Base-by-base conservation (phyloP, 2,329 filamentous ascomycete species). In the Botrytis galanthina region DNA sequence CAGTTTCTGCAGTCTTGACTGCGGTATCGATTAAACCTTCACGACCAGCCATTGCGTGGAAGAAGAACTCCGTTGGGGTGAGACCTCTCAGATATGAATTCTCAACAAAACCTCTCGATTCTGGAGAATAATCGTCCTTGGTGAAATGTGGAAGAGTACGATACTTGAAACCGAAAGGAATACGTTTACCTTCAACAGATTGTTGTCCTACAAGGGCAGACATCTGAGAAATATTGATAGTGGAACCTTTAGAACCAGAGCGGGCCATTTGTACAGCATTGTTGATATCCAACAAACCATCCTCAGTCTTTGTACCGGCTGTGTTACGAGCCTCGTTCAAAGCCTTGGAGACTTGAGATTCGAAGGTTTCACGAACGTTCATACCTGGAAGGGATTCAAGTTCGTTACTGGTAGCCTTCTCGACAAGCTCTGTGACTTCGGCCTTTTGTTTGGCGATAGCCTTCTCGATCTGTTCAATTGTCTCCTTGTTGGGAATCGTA, bases 171-270 rank as follows among this genome's bases (percentile, higher is more conserved):
- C 97, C 96, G 81, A 98, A 99, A 1, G 96, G 96, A 85, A 99
- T 97, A 86, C 96, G 96, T 84, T 97, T 97, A 80, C 96, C 97
- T 85, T 99, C 96, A 14, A 99, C 94, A 77, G 97, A 97, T 82
- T 99, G 97, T 82, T 99, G 96, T 77, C 97, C 96, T 74, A 99
- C 97, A 76, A 98, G 89, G 39, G 96, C 96, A 75, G 95, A 97
- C 96, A 99, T 99, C 84, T 99, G 96, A 26, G 97, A 98, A 79
- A 99, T 98, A 83, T 99, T 99, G 87, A 99, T 98, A 20, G 94
- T 95, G 3, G 96, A 98, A 82, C 96, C 96, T 86, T 99, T 99
- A 78, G 97, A 99, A 80, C 96, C 96, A 74, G 96, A 98, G 71
- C 91, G 90, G 75, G 97, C 94, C 93, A 98, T 99, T 81, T 94